A percentile compares a stretch with the other conserved stretches of the same genome.
Conservation (phyloP, 2,329 filamentous ascomycete species). For the Pseudogymnoascus sp. region DNA sequence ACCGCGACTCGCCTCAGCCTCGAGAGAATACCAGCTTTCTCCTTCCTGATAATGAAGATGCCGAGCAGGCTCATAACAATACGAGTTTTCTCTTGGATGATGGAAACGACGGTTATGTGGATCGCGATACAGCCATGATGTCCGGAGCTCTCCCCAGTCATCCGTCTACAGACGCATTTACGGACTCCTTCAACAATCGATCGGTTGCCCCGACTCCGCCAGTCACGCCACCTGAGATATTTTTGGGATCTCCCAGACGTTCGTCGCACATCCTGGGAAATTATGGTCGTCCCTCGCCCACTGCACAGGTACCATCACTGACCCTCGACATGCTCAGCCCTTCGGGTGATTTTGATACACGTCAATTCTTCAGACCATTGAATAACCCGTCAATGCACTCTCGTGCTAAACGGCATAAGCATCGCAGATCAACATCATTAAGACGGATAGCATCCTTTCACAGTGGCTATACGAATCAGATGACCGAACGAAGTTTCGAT, state of each 20-base stretch:
- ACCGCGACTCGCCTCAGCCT: not conserved
- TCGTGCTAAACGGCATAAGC: slow-evolving; percentile 31
- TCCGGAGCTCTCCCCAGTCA: slow-evolving; percentile 35
- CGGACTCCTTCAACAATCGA: slow-evolving; percentile 42
- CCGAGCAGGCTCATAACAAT: not conserved
- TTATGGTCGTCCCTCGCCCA: slow-evolving; percentile 33
- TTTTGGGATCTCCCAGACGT: slow-evolving; percentile 39
- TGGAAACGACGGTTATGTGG: slow-evolving; percentile 41
- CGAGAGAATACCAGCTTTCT: slow-evolving; percentile 2
- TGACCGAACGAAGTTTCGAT: slow-evolving; percentile 52
- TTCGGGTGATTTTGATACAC: slow-evolving; percentile 15
- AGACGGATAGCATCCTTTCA: slow-evolving; percentile 53
- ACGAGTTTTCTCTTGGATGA: slow-evolving; percentile 6
- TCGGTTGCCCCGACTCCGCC: slow-evolving; percentile 52
- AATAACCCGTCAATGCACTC: slow-evolving; percentile 17
- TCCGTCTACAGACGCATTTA: slow-evolving; percentile 45
- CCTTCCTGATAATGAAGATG: not conserved
- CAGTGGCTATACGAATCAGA: slow-evolving; percentile 43
- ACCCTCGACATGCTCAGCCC: slow-evolving; percentile 20
- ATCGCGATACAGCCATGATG: slow-evolving; percentile 44
- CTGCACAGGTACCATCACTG: slow-evolving; percentile 25
- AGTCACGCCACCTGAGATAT: slow-evolving; percentile 47
- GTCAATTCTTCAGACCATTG: slow-evolving; percentile 13
- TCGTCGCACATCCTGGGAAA: slow-evolving; percentile 47
- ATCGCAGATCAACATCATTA: slow-evolving; percentile 44